A percentile compares a stretch with the other conserved stretches of the same genome.
Conservation (phyloP, 208 protist genomes). For the Acanthamoeba lenticulata region DNA sequence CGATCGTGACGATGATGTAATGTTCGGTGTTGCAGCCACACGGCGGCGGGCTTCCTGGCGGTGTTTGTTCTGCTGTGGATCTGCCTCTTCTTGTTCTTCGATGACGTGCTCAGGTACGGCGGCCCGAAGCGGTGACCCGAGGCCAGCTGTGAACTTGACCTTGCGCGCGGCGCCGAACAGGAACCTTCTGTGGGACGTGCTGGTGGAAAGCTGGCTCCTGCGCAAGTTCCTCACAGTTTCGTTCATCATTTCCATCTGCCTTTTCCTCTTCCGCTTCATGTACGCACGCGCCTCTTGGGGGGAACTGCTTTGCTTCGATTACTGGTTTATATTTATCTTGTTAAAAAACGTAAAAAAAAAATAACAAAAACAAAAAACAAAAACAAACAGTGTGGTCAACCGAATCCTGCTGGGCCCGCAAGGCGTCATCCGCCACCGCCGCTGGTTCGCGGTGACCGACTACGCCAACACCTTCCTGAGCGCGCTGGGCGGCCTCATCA, state of each 20-base stretch:
- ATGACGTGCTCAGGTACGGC: background rate
- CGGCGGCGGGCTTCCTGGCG: background rate
- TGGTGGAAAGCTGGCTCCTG: background rate
- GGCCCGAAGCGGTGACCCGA: too few relatives aligned
- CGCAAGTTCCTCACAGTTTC: background rate
- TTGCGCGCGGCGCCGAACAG: too few relatives aligned
- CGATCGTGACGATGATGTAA: background rate
- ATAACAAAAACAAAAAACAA: too few relatives aligned
- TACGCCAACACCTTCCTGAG: slow-evolving; percentile 53
- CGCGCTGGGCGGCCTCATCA: slow-evolving; percentile 40
- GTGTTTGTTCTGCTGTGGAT: background rate
- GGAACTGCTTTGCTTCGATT: background rate
- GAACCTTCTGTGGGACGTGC: background rate
- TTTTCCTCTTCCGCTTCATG: slow-evolving; percentile 58
- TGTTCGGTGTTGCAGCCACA: background rate
- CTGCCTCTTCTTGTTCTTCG: background rate
- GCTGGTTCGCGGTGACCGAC: slow-evolving; percentile 24
- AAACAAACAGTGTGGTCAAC: background rate
- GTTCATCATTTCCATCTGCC: slow-evolving; percentile 29
- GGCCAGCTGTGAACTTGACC: too few relatives aligned
- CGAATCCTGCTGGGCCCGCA: background rate
- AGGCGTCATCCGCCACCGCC: background rate
- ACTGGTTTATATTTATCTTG: too few relatives aligned
- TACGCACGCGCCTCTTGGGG: background rate
- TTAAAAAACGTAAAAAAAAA: background rate